phyloP scores from a whole-genome alignment of 1,284 basidiomycete genomes.

The Schizophyllum amplum region DNA sequence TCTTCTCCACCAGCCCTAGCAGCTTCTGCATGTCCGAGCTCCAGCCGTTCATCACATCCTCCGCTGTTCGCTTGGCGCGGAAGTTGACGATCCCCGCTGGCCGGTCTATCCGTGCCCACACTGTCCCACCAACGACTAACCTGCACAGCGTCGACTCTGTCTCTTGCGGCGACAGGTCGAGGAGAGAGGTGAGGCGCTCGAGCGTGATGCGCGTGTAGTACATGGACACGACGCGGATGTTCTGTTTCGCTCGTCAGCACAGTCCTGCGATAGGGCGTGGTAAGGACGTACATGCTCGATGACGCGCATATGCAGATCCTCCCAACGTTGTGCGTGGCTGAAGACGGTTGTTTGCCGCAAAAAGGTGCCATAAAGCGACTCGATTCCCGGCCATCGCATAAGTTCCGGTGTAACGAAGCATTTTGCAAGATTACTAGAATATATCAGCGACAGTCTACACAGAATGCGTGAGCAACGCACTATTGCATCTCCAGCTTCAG shows the following conservation, averaged over 20 bases:
- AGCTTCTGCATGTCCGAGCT: slow-evolving; percentile 92
- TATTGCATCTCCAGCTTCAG: slow-evolving; percentile 80
- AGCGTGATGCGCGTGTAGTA: slow-evolving; percentile 96
- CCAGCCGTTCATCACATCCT: slow-evolving; percentile 96
- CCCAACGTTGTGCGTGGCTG: slow-evolving; percentile 77
- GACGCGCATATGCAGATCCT: slow-evolving; percentile 91
- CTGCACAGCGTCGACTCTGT: slow-evolving; percentile 87
- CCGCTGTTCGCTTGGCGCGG: slow-evolving; percentile 66
- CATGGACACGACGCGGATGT: slow-evolving; percentile 88
- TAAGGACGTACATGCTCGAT: slow-evolving; percentile 77
- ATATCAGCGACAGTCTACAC: slow-evolving; percentile 8
- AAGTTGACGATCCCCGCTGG: slow-evolving; percentile 88
- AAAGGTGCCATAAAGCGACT: slow-evolving; percentile 81
- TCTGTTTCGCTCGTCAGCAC: slow-evolving; percentile 42
- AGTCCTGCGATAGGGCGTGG: neutral
- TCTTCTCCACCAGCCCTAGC: slow-evolving; percentile 73
- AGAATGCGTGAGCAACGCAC: slow-evolving; percentile 39
- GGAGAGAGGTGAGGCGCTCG: slow-evolving; percentile 73
- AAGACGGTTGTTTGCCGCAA: slow-evolving; percentile 82
- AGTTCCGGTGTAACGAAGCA: slow-evolving; percentile 94
- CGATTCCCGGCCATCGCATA: slow-evolving; percentile 98
- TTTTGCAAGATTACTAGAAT: slow-evolving; percentile 82
- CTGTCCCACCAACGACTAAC: slow-evolving; percentile 84
- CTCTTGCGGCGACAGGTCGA: slow-evolving; percentile 77
- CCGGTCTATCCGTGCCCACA: slow-evolving; percentile 93